A percentile compares a stretch with the other conserved stretches of the same genome.
Conservation (phyloP, 2,329 filamentous ascomycete species). For the Venturia aucupariae region DNA sequence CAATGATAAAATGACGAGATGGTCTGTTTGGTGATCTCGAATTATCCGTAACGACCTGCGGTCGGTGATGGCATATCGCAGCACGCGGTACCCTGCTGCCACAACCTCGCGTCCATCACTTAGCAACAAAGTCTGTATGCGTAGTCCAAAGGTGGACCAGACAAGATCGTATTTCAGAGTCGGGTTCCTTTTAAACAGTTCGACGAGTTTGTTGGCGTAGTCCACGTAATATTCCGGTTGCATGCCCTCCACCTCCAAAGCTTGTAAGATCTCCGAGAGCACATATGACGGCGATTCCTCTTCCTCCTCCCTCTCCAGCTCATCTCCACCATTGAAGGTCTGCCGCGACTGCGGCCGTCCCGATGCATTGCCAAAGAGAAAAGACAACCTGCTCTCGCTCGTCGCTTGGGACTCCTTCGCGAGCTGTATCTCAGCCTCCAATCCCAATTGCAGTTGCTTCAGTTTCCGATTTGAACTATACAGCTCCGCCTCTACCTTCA, state of each 20-base stretch:
- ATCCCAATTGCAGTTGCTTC: conserved; percentile 47
- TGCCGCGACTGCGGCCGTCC: conserved; percentile 24
- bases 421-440: conserved; percentile 52
- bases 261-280: conserved; percentile 80
- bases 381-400: conserved; percentile 43
- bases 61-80: conserved; percentile 90
- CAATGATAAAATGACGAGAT: conserved; percentile 80
- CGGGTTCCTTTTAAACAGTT: conserved; percentile 87
- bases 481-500: conserved; percentile 66
- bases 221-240: conserved; percentile 91
- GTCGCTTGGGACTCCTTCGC: conserved; percentile 45
- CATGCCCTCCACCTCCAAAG: conserved; percentile 80
- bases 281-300: conserved; percentile 86
- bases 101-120: conserved; percentile 95
- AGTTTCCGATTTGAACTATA: conserved; percentile 74
- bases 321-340: conserved; percentile 23
- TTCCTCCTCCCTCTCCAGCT: conserved; percentile 50
- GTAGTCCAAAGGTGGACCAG: conserved; percentile 87
- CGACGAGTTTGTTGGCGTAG: conserved; percentile 84
- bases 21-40: conserved; percentile 79
- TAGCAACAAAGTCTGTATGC: conserved; percentile 91
- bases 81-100: conserved; percentile 86
- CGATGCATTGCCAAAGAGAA: conserved; percentile 48
- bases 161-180: conserved; percentile 93
- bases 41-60: conserved; percentile 82